Evolutionary conservation across 805 yeast species (phyloP), one percentile per base, ranked within the genome.

Genomic region (Gaillardinia entomophila): DNA sequence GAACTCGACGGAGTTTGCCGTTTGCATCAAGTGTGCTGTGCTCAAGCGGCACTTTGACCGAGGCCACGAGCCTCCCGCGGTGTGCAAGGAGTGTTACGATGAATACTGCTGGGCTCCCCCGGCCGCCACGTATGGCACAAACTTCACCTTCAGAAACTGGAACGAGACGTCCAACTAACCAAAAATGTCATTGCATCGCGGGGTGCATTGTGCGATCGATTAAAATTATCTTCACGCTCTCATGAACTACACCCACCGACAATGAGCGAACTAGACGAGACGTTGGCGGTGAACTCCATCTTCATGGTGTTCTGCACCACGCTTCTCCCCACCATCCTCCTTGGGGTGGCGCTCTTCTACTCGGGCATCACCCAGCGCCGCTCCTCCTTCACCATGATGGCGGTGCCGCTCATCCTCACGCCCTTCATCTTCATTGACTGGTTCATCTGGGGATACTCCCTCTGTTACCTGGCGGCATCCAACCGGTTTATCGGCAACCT

Each of bases 1-100:
- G 10, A 70, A 74, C 37, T 66, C 71, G 3, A 30, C 44, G 1
- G 44, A 54, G 27, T 77, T 57, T 46, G 48, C 66, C 3, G 53
- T 55, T 6, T 79, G 87, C 43, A 40, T 79, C 6, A 77, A 73
- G 1, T 79, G 87, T 53, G 70, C 80, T 1, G 50, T 77, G 14
- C 42, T 77, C 23, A 77, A 77, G 36, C 53, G 83, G 37, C 60
- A 62, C 24, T 64, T 70, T 34, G 81, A 75, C 38, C 50, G 68
- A n/a, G n/a, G n/a, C n/a, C n/a, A n/a, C n/a, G n/a, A n/a, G n/a
- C n/a, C n/a, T n/a, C 55, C 57, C 2, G 3, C 31, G 1, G 27
- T 37, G 6, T 52, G 57, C 24, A 24, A 19, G 13, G 28, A 34
- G 25, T 52, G 57, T 28, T 52, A 33, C 28, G 22, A 38, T 6